Evolutionary conservation across 352 stramenopile species (phyloP).

Genomic region (Aphanomyces invadans): DNA sequence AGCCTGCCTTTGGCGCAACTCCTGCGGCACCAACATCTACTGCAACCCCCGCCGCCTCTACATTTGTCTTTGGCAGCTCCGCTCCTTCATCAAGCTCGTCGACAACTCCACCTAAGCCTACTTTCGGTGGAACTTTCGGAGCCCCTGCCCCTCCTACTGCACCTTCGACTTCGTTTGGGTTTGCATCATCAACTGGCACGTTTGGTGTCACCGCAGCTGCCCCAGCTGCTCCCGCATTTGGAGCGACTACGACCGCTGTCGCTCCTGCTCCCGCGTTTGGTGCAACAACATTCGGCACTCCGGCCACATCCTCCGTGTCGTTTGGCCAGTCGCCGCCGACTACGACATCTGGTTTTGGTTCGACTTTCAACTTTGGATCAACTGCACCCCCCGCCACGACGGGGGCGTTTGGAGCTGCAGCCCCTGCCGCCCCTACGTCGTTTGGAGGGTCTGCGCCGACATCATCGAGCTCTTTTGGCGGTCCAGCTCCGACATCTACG

Average conservation of each 20-base stretch:
- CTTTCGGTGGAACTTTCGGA: slow-evolving; percentile 29
- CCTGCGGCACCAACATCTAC: too few relatives aligned
- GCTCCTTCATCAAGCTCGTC: slow-evolving; percentile 19
- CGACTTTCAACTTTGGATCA: slow-evolving; percentile 2
- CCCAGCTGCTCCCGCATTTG: slow-evolving; percentile 17
- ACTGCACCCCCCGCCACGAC: slow-evolving; percentile 7
- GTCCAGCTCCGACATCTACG: slow-evolving; percentile 7
- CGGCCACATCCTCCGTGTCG: neutral
- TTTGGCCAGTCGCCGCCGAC: slow-evolving; percentile 25
- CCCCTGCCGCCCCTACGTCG: slow-evolving; percentile 13
- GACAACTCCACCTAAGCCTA: slow-evolving; percentile 21
- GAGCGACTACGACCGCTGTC: slow-evolving; percentile 8
- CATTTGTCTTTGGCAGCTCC: slow-evolving; percentile 14
- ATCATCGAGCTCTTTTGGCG: slow-evolving; percentile 27
- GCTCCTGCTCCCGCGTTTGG: slow-evolving; percentile 3
- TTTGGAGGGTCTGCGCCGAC: slow-evolving; percentile 24
- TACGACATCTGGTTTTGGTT: too few relatives aligned
- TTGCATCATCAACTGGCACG: slow-evolving; percentile 29
- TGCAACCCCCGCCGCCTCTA: neutral
- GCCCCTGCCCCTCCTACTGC: slow-evolving; percentile 14
- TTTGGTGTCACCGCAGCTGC: neutral
- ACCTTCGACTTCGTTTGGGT: slow-evolving; percentile 29
- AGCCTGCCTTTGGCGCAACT: slow-evolving; percentile 4
- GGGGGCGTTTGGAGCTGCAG: slow-evolving; percentile 23
- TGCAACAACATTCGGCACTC: neutral